A percentile compares a stretch with the other conserved stretches of the same genome.
Evolutionary conservation across 2,329 filamentous ascomycete species (phyloP).

Genomic region (Colletotrichum melonis): DNA sequence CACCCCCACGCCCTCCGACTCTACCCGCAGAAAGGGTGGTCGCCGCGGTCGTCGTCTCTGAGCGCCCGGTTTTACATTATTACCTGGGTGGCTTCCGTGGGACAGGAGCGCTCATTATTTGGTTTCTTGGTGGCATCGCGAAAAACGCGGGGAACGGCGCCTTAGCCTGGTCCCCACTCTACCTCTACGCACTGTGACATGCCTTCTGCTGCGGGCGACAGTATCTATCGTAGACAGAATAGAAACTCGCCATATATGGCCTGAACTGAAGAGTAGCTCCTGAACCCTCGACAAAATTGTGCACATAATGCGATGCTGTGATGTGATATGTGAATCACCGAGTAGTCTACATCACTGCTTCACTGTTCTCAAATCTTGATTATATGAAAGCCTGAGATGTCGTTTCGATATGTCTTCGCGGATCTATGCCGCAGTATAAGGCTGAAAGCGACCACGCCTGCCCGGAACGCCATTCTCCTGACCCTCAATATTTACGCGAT

Average conservation of each 20-base stretch:
- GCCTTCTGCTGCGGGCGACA: constrained; percentile 37
- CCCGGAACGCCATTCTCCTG: background rate
- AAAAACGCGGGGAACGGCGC: constrained; percentile 80
- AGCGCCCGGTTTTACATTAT: constrained; percentile 55
- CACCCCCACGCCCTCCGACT: constrained; percentile 98
- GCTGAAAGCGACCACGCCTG: background rate
- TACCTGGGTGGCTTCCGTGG: constrained; percentile 34
- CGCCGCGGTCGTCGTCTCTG: constrained; percentile 99
- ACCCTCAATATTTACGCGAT: background rate
- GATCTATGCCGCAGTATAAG: background rate
- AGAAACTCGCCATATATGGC: constrained; percentile 38
- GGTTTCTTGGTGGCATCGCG: constrained; percentile 73
- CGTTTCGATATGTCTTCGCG: no score
- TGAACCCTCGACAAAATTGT: constrained; percentile 23
- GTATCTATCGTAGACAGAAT: constrained; percentile 38
- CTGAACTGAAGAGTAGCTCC: constrained; percentile 39
- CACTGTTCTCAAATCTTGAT: background rate
- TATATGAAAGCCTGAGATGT: background rate
- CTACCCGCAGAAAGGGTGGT: constrained; percentile 99
- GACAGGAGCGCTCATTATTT: constrained; percentile 55
- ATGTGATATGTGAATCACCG: background rate
- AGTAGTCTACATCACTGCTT: no score
- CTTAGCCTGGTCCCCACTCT: constrained; percentile 72
- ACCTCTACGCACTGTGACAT: constrained; percentile 52
- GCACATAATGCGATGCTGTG: background rate